Percentiles rank a stretch among this genome's conserved stretches.
Evolutionary conservation across 345 rosid species (phyloP).

Genomic region (Heritiera fomes): DNA sequence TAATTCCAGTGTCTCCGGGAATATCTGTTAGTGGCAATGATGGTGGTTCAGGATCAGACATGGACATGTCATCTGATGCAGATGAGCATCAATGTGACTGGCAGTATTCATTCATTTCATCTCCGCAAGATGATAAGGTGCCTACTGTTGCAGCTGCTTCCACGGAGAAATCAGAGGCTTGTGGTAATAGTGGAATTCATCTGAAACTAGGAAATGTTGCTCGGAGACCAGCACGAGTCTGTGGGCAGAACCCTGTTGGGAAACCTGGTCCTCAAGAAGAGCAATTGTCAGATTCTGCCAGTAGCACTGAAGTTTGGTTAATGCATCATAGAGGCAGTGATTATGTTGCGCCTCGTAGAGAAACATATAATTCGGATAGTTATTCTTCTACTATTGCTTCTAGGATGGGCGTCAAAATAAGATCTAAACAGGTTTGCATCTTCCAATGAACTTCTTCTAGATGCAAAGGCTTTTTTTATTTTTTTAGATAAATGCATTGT

Average conservation of each 20-base stretch:
- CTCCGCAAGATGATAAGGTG: constrained; percentile 55
- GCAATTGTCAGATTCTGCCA: too few species aligned
- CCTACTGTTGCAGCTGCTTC: constrained; percentile 29
- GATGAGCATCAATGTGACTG: constrained; percentile 54
- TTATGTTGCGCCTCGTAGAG: constrained; percentile 36
- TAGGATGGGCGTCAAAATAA: constrained; percentile 24
- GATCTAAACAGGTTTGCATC: constrained; percentile 36
- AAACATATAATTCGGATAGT: constrained; percentile 39
- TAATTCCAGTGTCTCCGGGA: constrained; percentile 33
- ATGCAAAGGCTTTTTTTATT: not conserved
- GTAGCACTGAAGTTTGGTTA: too few species aligned
- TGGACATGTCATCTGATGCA: constrained; percentile 54
- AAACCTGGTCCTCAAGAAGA: too few species aligned
- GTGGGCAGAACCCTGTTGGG: not conserved
- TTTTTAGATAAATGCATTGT: not conserved
- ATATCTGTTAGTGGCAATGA: constrained; percentile 34
- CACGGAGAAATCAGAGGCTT: constrained; percentile 20
- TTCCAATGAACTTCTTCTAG: not conserved
- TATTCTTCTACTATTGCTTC: constrained; percentile 47
- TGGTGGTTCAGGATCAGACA: constrained; percentile 64
- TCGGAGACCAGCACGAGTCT: too few species aligned
- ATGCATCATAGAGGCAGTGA: constrained; percentile 40
- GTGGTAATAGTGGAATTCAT: not conserved
- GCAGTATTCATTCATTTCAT: constrained; percentile 47
- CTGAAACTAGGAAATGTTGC: too few species aligned